Base-by-base conservation (phyloP, 1,139 yeast species). In the Blastobotrys aristatus region DNA sequence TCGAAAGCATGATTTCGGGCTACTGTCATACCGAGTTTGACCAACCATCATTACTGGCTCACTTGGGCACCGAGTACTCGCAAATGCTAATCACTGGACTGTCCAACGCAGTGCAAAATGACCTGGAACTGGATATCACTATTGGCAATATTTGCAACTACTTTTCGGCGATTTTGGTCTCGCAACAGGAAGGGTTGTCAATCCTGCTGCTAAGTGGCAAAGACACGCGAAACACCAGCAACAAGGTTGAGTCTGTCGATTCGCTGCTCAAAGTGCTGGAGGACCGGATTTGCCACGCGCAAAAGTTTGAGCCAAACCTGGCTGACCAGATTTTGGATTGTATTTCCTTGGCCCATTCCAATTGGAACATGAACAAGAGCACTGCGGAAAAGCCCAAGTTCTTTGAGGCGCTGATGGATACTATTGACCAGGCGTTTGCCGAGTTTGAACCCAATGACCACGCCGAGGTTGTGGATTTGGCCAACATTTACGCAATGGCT, bases 161-260 rank as follows among this genome's bases (percentile, higher is more conserved):
- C 55, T 78, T 90, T 51, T 76, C 92, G n/a, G 75, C 89, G 0
- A 82, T 87, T 4, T 75, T 86, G 74, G 79, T 77, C 54, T 51
- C 57, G 35, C 79, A 82, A 50, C 97, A 92, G 67, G 95, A 89
- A 61, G 97, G 97, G 0, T 68, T 90, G 27, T 76, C 95, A 0
- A 84, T 86, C 44, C 71, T 86, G 40, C 78, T 92, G 52, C 71
- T 88, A 38, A 84, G 87, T 43, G 96, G 95, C 1, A 69, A 77
- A 50, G 83, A 82, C 53, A 77, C 69, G 22, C 63, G 69, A 36
- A 72, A 63, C 40, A 53, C 67, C 51, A 37, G 57, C 41, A 52
- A 60, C 48, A 59, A 57, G 46, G 52, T 48, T 21, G 56, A 52
- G 16, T 43, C 58, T 2, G 58, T 50, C 1, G 53, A 61, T 5